Conservation (phyloP, 1,284 basidiomycete species). For the Rhodotorula sp. region DNA sequence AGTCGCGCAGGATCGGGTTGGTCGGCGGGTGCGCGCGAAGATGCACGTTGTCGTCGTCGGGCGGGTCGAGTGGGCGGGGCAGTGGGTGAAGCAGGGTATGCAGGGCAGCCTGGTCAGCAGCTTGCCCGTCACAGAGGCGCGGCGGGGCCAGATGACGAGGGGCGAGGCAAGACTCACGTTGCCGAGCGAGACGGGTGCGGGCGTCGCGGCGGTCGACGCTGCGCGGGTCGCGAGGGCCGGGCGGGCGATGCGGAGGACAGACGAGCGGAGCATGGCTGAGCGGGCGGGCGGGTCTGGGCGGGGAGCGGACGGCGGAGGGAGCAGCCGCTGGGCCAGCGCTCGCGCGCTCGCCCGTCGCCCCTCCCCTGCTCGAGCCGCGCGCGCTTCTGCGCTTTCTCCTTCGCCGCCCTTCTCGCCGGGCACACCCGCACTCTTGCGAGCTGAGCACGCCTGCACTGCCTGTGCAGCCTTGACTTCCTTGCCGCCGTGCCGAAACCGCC, state of each 20-base stretch:
- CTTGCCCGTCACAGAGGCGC: too few species aligned
- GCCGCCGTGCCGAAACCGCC: too few species aligned
- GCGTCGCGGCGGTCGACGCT: conserved; percentile 17
- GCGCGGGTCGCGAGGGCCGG: conserved; percentile 16
- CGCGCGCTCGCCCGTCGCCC: too few species aligned
- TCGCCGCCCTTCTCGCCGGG: too few species aligned
- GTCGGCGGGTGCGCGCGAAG: background rate
- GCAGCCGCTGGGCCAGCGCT: background rate
- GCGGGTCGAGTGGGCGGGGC: too few species aligned
- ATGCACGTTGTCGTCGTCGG: too few species aligned
- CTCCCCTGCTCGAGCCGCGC: too few species aligned
- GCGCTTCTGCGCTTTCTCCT: too few species aligned
- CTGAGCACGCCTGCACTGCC: too few species aligned
- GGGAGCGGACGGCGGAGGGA: too few species aligned
- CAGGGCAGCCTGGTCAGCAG: background rate
- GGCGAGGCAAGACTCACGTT: conserved; percentile 15
- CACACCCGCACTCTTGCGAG: too few species aligned
- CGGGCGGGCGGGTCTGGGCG: background rate
- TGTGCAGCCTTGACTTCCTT: too few species aligned
- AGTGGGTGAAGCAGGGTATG: background rate
- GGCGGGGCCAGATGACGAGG: background rate
- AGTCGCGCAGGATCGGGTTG: background rate
- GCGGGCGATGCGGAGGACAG: conserved; percentile 23
- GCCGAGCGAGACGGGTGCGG: conserved; percentile 23
- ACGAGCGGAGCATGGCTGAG: conserved; percentile 24